Conservation (phyloP, 257 asterid species). For the Solanum verrucosum region DNA sequence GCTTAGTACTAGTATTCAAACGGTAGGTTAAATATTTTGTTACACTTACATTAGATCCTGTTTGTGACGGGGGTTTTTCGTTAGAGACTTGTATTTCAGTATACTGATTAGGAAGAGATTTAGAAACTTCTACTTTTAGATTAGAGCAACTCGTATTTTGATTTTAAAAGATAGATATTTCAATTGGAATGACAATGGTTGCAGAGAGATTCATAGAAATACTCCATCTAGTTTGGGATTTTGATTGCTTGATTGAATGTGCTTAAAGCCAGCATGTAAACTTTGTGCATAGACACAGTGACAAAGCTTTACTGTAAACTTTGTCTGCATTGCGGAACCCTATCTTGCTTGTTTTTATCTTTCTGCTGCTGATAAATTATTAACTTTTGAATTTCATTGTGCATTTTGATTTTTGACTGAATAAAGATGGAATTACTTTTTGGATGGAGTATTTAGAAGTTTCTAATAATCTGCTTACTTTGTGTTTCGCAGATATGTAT, state of each 20-base stretch:
- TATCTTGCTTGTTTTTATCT: background rate
- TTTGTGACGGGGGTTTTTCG: accelerated
- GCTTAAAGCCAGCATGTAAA: background rate
- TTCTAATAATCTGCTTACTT: background rate
- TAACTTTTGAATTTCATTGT: background rate
- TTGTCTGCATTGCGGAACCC: background rate
- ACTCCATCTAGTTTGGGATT: background rate
- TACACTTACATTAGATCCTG: background rate
- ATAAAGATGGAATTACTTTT: background rate
- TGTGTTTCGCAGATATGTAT: slow-evolving; percentile 55
- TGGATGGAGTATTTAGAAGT: background rate
- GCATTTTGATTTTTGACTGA: background rate
- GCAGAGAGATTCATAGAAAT: background rate
- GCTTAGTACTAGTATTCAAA: background rate
- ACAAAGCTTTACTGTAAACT: background rate
- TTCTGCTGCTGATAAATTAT: background rate
- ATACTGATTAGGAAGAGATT: background rate
- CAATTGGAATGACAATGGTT: background rate
- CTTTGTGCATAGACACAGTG: background rate
- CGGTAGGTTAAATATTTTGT: background rate
- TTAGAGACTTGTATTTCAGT: background rate
- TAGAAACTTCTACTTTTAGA: background rate
- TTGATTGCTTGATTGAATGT: background rate
- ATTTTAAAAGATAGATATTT: background rate
- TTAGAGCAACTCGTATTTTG: background rate